Conservation (phyloP, 352 stramenopile genomes). For the Phytophthora niederhauseri region DNA sequence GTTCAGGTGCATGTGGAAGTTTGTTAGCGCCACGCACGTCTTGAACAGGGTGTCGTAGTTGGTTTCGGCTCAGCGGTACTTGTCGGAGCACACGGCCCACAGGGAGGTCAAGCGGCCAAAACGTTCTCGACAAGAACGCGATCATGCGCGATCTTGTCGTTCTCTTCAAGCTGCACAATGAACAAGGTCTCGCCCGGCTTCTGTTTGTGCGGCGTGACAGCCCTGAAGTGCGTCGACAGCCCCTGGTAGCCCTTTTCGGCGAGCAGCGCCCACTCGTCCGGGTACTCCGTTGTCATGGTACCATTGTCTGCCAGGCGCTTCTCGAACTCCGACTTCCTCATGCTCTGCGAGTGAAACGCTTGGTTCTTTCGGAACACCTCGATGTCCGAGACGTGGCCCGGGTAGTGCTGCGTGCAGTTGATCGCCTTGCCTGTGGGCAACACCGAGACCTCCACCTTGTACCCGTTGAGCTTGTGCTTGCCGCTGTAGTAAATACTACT, state of each 20-base stretch:
- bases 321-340: background rate
- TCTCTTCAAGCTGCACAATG: background rate
- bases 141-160: background rate
- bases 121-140: background rate
- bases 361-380: background rate
- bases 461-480: background rate
- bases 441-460: background rate
- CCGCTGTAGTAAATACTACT: background rate
- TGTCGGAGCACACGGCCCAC: background rate
- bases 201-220: background rate
- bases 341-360: too few relatives aligned
- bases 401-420: background rate
- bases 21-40: background rate
- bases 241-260: background rate
- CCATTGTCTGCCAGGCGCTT: background rate
- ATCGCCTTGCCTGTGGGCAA: background rate
- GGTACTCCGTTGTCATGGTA: too few relatives aligned
- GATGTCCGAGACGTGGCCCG: background rate
- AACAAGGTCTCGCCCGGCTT: background rate
- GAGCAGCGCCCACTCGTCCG: background rate
- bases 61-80: background rate
- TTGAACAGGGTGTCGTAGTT: slow-evolving; percentile 1
- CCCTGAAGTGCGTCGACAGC: background rate
- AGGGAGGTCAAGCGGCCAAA: background rate
- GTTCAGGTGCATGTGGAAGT: background rate